Base-by-base conservation (phyloP, 1,284 basidiomycete genomes). In the Spongispora temasekensis region DNA sequence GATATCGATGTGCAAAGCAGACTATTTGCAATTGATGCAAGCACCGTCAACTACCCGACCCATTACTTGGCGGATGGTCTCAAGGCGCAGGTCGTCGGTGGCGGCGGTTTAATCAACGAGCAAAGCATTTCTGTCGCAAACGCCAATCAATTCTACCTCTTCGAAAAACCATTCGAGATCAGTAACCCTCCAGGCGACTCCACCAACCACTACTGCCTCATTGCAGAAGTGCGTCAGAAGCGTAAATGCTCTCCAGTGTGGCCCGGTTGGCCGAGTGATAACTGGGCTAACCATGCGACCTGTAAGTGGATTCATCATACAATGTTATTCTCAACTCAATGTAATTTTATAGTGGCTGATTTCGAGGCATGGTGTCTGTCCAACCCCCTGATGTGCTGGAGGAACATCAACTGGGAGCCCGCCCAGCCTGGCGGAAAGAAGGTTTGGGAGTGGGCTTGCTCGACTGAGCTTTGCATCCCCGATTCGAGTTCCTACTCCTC, bases 201-300 rank as follows among this genome's bases (percentile, higher is more conserved):
- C 35, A 15, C 3, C 19, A 37, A 54, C 19, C 57, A 64, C 53
- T 65, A 59, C 44, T 65, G 64, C 34, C 5, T 62, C 15, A 46
- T 65, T n/a, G 44, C 30, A 9, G 61, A 65, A 51, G 57, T 52
- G 13, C 64, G 64, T 23, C 64, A 66, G 58, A 65, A 65, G 48
- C 58, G 40, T 27, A 59, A 54, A 9, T 37, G 54, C 23, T 53
- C 8, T 4, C 28, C 23, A 5, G 50, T 56, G 7, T 65, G 10
- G 19, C 57, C 64, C 2, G 25, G 13, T 27, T 65, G 64, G 64
- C 46, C 64, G 6, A 55, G 25, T 42, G 53, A 65, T 0, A 44
- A 64, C 10, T n/a, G 10, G 30, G 37, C 53, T 27, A 44, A 58
- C 8, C 51, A 51, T 46, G 25, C 34, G 13, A 65, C 61, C 2